Evolutionary conservation across 495 filamentous ascomycete species (phyloP).

Genomic region (Talaromyces proteolyticus): DNA sequence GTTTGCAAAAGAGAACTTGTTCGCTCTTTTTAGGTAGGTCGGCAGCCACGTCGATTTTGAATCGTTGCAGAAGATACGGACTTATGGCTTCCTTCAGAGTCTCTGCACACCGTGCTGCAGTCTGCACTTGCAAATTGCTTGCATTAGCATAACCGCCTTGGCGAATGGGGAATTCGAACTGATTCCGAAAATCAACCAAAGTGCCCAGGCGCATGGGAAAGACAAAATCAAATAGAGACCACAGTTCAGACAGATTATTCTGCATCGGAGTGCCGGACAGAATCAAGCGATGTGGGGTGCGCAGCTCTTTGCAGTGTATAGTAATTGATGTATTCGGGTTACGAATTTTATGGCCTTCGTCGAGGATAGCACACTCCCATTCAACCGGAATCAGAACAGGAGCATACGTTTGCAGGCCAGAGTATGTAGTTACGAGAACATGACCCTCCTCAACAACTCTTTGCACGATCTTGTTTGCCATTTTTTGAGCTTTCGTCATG

Average conservation of each 20-base stretch:
- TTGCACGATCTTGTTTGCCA: constrained; percentile 72
- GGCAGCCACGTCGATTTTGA: constrained; percentile 89
- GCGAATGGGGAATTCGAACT: constrained; percentile 89
- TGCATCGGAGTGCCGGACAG: constrained; percentile 96
- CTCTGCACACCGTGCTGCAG: constrained; percentile 83
- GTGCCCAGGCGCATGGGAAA: constrained; percentile 93
- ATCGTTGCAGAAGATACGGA: constrained; percentile 85
- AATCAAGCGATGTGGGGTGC: constrained; percentile 83
- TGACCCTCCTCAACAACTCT: constrained; percentile 82
- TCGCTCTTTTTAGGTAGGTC: constrained; percentile 94
- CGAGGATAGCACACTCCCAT: constrained; percentile 91
- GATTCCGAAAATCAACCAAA: constrained; percentile 77
- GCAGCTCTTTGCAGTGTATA: constrained; percentile 84
- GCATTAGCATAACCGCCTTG: constrained; percentile 92
- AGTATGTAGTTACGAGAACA: constrained; percentile 91
- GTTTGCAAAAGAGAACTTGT: constrained; percentile 89
- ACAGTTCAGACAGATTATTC: constrained; percentile 93
- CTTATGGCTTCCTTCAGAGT: constrained; percentile 87
- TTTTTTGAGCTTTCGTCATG: constrained; percentile 47
- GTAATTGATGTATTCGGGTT: constrained; percentile 92
- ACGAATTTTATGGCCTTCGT: constrained; percentile 96
- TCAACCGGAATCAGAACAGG: constrained; percentile 70
- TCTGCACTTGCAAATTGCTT: constrained; percentile 85
- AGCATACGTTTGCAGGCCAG: constrained; percentile 82
- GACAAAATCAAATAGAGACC: constrained; percentile 95